A percentile compares a stretch with the other conserved stretches of the same genome.
Conservation (phyloP, 257 asterid species). For the Nicotiana undulata region DNA sequence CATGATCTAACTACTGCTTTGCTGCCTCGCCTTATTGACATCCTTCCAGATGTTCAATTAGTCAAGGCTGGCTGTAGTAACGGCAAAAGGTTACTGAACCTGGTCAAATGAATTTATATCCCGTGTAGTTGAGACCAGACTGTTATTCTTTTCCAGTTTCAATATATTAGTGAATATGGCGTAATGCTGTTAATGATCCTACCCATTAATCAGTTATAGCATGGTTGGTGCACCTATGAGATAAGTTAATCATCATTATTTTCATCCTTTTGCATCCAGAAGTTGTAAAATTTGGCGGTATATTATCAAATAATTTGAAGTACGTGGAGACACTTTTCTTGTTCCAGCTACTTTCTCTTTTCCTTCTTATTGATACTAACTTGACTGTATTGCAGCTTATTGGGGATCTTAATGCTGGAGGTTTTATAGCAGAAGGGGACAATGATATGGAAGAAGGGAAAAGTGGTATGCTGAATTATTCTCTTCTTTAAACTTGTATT, state of each 20-base stretch:
- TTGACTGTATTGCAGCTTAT: slow-evolving; percentile 50
- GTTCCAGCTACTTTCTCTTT: background rate
- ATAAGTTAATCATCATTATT: background rate
- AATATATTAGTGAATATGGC: background rate
- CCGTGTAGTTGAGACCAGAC: background rate
- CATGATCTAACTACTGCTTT: background rate
- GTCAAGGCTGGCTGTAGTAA: background rate
- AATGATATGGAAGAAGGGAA: slow-evolving; percentile 37
- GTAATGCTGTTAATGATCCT: background rate
- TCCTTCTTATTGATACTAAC: background rate
- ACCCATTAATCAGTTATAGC: background rate
- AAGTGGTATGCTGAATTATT: slow-evolving; percentile 32
- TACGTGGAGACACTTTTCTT: background rate
- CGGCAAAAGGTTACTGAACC: background rate
- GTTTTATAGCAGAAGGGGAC: slow-evolving; percentile 36
- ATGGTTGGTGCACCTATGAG: background rate
- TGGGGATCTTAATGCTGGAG: slow-evolving; percentile 71
- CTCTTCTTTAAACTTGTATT: background rate
- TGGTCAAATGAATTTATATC: background rate
- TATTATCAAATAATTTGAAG: background rate
- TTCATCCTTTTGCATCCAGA: background rate
- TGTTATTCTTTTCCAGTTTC: background rate
- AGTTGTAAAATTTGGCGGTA: background rate
- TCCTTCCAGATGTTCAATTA: background rate
- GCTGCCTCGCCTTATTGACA: background rate